Base-by-base conservation (phyloP, 352 stramenopile genomes). In the Phytophthora multivora region DNA sequence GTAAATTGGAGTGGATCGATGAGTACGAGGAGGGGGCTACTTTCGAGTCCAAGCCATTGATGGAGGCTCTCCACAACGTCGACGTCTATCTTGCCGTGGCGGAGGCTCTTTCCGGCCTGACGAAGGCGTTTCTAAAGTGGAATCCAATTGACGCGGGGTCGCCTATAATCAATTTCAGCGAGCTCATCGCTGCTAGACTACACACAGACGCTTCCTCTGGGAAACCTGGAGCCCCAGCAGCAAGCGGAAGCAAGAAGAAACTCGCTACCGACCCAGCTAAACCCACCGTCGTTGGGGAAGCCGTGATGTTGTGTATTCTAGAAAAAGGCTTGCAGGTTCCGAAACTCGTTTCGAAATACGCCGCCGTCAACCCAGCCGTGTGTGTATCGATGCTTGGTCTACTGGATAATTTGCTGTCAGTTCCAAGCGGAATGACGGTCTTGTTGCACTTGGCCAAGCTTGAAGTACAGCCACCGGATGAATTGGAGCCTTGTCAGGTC, bases 1-100 rank as follows among this genome's bases (percentile, higher is more conserved):
- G 65, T 49, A 76, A 73, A 19, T 62, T 90, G 18, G 77, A 86
- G 36, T 89, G 79, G 81, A 51, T 76, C 21, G 75, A 80, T 26
- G 79, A 88, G 36, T 71, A 69, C 11, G 53, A 70, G 5, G 71
- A 83, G n/a, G 47, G 59, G 12, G 36, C 46, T 0, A 51, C 64
- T 0, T 89, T 86, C 15, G 39, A 55, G 5, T 55, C 77, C 0
- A 51, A 58, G 5, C 45, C 58, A 1, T 61, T 88, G 25, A 86
- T 73, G 8, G 43, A 61, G 1, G 7, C 38, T 13, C 66, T 68
- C 5, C 69, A 86, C 15, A 39, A 59, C 10, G 59, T 89, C 8
- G 75, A 90, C 23, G 55, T 68, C 5, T 80, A 66, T 16, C 57
- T 85, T 9, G 59, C 42, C 5, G 73, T 62, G 0, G 56, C 65